phyloP scores from a whole-genome alignment of 306 rosid genomes.

The Oemleria cerasiformis region DNA sequence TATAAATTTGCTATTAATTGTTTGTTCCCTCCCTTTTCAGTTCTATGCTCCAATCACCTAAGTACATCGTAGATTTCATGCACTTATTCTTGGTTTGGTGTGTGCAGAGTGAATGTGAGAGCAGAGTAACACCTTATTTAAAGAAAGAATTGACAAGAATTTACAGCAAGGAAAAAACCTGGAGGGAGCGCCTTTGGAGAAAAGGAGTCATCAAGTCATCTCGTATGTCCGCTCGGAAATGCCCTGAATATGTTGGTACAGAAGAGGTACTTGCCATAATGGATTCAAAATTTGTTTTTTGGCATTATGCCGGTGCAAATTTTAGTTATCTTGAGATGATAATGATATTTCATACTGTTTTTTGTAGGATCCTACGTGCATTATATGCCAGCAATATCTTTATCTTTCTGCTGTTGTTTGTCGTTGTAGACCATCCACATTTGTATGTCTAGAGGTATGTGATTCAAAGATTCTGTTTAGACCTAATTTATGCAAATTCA shows the following conservation, averaged over 20 bases:
- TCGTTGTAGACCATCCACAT: constrained; percentile 71
- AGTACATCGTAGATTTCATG: background rate
- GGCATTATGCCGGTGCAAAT: constrained; percentile 10
- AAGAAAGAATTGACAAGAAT: constrained; percentile 74
- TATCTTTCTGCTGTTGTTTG: constrained; percentile 90
- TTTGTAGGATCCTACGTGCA: constrained; percentile 80
- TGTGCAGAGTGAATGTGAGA: constrained; percentile 57
- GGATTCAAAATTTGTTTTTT: background rate
- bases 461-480: constrained; percentile 19
- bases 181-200: constrained; percentile 93
- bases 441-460: constrained; percentile 88
- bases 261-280: constrained; percentile 63
- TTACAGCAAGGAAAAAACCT: constrained; percentile 60
- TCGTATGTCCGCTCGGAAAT: constrained; percentile 58
- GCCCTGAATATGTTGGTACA: constrained; percentile 75
- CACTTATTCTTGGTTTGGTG: constrained; percentile 34
- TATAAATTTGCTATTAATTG: background rate
- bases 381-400: constrained; percentile 92
- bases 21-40: background rate
- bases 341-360: constrained; percentile 22
- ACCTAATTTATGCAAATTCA: constrained; percentile 21
- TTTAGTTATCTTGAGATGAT: constrained; percentile 22
- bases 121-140: constrained; percentile 61
- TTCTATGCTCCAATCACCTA: constrained; percentile 2
- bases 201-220: constrained; percentile 75